Conservation (phyloP, 176 grass and related monocot genomes). For the Aegilops umbellulata region DNA sequence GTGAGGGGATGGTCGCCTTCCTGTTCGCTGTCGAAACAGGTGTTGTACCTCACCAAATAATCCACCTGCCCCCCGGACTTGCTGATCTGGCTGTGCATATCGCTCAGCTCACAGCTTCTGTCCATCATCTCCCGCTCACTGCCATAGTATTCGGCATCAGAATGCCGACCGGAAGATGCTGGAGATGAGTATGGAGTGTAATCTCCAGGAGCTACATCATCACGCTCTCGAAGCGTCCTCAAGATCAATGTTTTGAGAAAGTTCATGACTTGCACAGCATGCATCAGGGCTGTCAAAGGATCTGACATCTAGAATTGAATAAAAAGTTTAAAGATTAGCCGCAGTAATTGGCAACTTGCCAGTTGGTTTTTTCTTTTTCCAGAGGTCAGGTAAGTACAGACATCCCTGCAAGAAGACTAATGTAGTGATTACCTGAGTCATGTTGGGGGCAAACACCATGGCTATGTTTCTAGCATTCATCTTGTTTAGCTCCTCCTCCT, state of each 20-base stretch:
- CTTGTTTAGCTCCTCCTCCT: slow-evolving; percentile 90
- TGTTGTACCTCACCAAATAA: slow-evolving; percentile 48
- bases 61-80: slow-evolving; percentile 42
- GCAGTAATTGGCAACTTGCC: neutral
- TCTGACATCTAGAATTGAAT: slow-evolving; percentile 85
- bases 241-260: slow-evolving; percentile 91
- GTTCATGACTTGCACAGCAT: slow-evolving; percentile 98
- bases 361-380: neutral
- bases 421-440: slow-evolving; percentile 73
- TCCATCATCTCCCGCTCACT: slow-evolving; percentile 47
- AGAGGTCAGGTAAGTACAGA: neutral
- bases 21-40: slow-evolving; percentile 56
- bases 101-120: slow-evolving; percentile 49
- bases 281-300: slow-evolving; percentile 95
- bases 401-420: neutral
- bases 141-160: slow-evolving; percentile 30
- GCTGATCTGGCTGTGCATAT: slow-evolving; percentile 49
- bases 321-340: slow-evolving; percentile 17
- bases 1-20: slow-evolving; percentile 38
- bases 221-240: slow-evolving; percentile 71
- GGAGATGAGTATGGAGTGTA: slow-evolving; percentile 73
- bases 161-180: slow-evolving; percentile 33
- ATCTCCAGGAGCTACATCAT: slow-evolving; percentile 46
- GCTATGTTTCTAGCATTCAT: slow-evolving; percentile 97
- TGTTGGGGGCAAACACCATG: slow-evolving; percentile 95